These are phyloP conservation scores for Citrullus colocynthis DNA, from an alignment of 306 rosid species.

Conservation along the genomic window DNA sequence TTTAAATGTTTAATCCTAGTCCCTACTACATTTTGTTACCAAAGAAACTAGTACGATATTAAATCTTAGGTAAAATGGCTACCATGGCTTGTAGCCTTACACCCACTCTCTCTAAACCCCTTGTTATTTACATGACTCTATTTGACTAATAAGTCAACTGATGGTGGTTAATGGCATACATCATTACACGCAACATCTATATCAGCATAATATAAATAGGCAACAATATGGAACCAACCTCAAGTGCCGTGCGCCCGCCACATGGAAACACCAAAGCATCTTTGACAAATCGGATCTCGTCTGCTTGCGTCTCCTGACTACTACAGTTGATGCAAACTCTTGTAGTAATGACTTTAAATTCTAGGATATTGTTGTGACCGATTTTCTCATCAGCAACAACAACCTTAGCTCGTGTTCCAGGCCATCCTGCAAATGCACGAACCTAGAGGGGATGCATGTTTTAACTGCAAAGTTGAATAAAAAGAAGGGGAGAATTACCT, in stretches of 20 bases:
- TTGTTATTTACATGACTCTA: too few relatives aligned
- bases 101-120: too few relatives aligned
- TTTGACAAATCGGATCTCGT: conserved; percentile 35
- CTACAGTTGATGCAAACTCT: conserved; percentile 32
- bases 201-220: neutral
- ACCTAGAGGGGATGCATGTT: conserved; percentile 54
- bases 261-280: conserved; percentile 66
- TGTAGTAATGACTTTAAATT: conserved; percentile 67
- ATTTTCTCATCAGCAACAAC: conserved; percentile 30
- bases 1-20: too few relatives aligned
- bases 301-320: conserved; percentile 25
- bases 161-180: neutral
- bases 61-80: too few relatives aligned
- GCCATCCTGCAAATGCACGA: conserved; percentile 99
- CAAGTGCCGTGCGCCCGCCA: conserved; percentile 37
- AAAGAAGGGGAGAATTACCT: conserved; percentile 43
- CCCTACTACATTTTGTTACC: too few relatives aligned
- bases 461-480: conserved; percentile 25
- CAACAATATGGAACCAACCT: conserved; percentile 32
- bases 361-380: conserved; percentile 36
- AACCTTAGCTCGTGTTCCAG: conserved; percentile 77
- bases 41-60: too few relatives aligned
- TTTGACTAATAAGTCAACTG: too few relatives aligned
- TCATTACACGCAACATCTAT: neutral
- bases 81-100: too few relatives aligned